Conservation (phyloP, 441 rosid genomes). For the Metrosideros polymorpha region DNA sequence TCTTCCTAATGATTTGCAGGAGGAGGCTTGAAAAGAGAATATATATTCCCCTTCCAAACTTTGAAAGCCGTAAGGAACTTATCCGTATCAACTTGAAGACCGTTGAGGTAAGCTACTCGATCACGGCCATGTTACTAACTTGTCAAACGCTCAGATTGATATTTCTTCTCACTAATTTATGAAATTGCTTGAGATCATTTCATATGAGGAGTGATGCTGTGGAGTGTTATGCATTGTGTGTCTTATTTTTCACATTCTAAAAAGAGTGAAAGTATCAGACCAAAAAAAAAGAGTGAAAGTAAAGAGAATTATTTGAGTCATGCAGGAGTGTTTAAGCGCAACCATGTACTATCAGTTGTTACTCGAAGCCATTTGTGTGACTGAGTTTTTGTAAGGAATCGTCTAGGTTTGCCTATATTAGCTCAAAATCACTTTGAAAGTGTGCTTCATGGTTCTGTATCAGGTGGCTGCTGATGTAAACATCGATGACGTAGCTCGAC, state of each 20-base stretch:
- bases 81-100: constrained; percentile 92
- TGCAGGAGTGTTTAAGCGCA: not conserved
- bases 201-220: not conserved
- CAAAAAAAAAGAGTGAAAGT: not conserved
- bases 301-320: not conserved
- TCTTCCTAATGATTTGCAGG: constrained; percentile 40
- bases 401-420: not conserved
- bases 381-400: not conserved
- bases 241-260: not conserved
- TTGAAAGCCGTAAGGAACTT: constrained; percentile 96
- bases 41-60: constrained; percentile 93
- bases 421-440: not conserved
- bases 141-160: not conserved
- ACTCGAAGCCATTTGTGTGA: not conserved
- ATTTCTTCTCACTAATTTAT: not conserved
- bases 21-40: constrained; percentile 98
- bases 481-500: constrained; percentile 83
- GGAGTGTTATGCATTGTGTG: not conserved
- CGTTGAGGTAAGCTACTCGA: constrained; percentile 59
- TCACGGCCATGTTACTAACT: not conserved
- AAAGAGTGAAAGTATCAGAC: not conserved
- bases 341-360: not conserved
- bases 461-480: constrained; percentile 90
- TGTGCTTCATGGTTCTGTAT: not conserved
- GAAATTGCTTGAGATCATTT: not conserved